Percentiles rank a stretch among this genome's conserved stretches.
Evolutionary conservation across 495 filamentous ascomycete genomes (phyloP).

Genomic region (Talaromyces nanjingensis): DNA sequence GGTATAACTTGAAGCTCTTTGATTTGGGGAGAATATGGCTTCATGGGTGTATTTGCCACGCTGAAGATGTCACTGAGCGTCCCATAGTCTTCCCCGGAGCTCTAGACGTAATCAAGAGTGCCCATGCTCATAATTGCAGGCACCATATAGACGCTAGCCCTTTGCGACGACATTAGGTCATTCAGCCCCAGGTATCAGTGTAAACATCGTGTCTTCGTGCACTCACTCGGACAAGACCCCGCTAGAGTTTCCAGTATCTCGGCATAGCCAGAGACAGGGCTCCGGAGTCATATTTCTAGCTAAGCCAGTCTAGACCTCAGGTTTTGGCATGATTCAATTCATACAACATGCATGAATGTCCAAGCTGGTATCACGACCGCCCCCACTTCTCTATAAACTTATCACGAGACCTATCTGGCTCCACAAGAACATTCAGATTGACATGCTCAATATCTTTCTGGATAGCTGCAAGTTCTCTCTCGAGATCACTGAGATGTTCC

Average conservation of each 20-base stretch:
- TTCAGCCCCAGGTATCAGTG: neutral
- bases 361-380: neutral
- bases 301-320: neutral
- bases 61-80: neutral
- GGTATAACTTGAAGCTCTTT: neutral
- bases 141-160: neutral
- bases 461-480: constrained; percentile 22
- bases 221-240: too few relatives aligned
- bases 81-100: neutral
- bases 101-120: neutral
- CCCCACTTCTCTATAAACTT: constrained; percentile 11
- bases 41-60: neutral
- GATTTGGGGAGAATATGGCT: neutral
- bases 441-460: constrained; percentile 29
- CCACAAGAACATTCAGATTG: constrained; percentile 29
- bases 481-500: constrained; percentile 22
- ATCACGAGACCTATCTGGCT: constrained; percentile 25
- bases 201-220: too few relatives aligned
- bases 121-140: neutral
- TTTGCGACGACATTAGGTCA: neutral
- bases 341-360: neutral
- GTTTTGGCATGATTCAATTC: neutral
- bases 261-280: neutral
- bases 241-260: neutral
- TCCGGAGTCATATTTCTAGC: neutral